phyloP scores from a whole-genome alignment of 2,329 filamentous ascomycete species.

The Metarhizium guizhouense region DNA sequence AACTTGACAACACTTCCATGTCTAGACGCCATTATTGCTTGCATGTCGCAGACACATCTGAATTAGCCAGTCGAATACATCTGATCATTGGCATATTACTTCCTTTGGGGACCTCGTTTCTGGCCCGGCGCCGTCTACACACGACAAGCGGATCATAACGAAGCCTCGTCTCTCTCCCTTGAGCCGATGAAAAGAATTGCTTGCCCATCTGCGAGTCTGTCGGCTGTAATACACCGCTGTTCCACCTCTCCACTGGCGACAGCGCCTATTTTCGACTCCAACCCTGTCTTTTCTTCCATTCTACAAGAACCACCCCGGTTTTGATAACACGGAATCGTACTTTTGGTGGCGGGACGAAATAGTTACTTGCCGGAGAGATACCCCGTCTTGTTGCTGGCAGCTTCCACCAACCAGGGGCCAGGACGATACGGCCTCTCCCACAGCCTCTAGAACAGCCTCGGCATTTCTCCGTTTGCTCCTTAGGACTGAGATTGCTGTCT shows the following conservation, averaged over 20 bases:
- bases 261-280: neutral
- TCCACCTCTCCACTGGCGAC: neutral
- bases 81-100: neutral
- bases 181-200: neutral
- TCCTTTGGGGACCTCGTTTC: neutral
- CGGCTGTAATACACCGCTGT: neutral
- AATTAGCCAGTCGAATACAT: neutral
- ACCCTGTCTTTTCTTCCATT: neutral
- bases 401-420: neutral
- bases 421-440: neutral
- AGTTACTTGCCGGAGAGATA: neutral
- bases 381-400: neutral
- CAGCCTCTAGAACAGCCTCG: neutral
- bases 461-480: neutral
- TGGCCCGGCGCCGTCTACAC: neutral
- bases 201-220: neutral
- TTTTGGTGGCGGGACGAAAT: neutral
- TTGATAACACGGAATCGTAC: neutral
- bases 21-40: neutral
- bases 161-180: neutral
- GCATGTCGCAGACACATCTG: neutral
- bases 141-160: neutral
- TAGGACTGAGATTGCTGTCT: neutral
- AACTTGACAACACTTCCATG: neutral
- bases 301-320: neutral